A percentile compares a stretch with the other conserved stretches of the same genome.
These are phyloP conservation scores for Populus alba DNA, from an alignment of 345 rosid species.

Conservation along the genomic window DNA sequence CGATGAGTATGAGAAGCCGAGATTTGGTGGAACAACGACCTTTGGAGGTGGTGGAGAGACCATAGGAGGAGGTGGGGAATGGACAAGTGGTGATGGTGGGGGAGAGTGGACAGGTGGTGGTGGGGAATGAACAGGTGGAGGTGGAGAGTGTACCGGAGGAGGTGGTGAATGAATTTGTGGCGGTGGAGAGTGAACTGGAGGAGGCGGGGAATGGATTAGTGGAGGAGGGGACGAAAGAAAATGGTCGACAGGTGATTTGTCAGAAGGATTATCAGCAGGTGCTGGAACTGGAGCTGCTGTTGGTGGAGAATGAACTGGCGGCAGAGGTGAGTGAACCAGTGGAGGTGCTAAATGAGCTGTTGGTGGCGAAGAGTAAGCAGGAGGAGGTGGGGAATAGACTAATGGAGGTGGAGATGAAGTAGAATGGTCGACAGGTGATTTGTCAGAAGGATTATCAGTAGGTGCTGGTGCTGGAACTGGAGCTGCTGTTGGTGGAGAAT, in stretches of 20 bases:
- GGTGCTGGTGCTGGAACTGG: slow-evolving; percentile 9
- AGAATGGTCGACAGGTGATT: not conserved
- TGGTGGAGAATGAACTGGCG: slow-evolving; percentile 8
- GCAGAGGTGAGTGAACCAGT: slow-evolving; percentile 19
- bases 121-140: slow-evolving; percentile 6
- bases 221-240: too few relatives aligned
- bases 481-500: slow-evolving; percentile 6
- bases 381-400: slow-evolving; percentile 26
- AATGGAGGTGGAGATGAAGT: not conserved
- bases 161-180: slow-evolving; percentile 23
- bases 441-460: not conserved
- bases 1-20: slow-evolving; percentile 61
- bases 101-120: slow-evolving; percentile 9
- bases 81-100: not conserved
- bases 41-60: slow-evolving; percentile 21
- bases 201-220: slow-evolving; percentile 21
- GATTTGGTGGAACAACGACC: slow-evolving; percentile 47
- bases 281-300: slow-evolving; percentile 11
- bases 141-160: slow-evolving; percentile 24
- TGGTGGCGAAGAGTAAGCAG: slow-evolving; percentile 5
- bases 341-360: slow-evolving; percentile 26
- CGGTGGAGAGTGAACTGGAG: slow-evolving; percentile 21
- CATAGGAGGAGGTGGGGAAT: slow-evolving; percentile 22
- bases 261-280: too few relatives aligned
- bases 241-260: too few relatives aligned